These are phyloP conservation scores for Polytrichum formosum DNA, from an alignment of 225 moss, liverwort and hornwort genomes.

Conservation along the genomic window DNA sequence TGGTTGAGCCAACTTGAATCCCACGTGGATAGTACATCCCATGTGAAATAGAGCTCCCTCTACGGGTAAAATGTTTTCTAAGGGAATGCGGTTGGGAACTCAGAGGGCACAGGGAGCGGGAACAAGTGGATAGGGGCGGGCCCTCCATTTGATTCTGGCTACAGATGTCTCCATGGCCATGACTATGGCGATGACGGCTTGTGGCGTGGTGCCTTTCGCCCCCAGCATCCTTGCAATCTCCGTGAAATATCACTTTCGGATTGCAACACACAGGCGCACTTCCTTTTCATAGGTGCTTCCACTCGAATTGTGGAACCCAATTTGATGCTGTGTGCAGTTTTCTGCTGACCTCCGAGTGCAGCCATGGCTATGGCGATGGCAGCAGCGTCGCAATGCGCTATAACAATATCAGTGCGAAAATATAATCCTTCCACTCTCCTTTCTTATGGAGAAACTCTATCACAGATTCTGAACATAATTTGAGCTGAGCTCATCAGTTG, in stretches of 20 bases:
- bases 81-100: too few relatives aligned
- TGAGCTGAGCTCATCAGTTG: not conserved
- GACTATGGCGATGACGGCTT: not conserved
- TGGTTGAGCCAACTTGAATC: too few relatives aligned
- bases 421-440: not conserved
- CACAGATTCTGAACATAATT: not conserved
- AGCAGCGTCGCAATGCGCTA: conserved; percentile 25
- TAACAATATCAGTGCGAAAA: conserved; percentile 18
- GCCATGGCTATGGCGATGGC: conserved; percentile 37
- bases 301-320: not conserved
- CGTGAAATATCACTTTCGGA: too few relatives aligned
- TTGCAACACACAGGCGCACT: too few relatives aligned
- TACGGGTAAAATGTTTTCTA: too few relatives aligned
- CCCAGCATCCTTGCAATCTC: too few relatives aligned
- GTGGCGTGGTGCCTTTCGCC: too few relatives aligned
- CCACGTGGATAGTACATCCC: too few relatives aligned
- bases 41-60: too few relatives aligned
- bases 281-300: too few relatives aligned
- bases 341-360: conserved; percentile 20
- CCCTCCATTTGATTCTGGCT: not conserved
- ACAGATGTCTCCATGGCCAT: not conserved
- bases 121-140: not conserved
- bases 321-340: not conserved
- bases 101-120: not conserved
- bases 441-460: not conserved